Evolutionary conservation across 2,329 filamentous ascomycete species (phyloP), one percentile per base, ranked within the genome.

Genomic region (Tolypocladium ophioglossoides): DNA sequence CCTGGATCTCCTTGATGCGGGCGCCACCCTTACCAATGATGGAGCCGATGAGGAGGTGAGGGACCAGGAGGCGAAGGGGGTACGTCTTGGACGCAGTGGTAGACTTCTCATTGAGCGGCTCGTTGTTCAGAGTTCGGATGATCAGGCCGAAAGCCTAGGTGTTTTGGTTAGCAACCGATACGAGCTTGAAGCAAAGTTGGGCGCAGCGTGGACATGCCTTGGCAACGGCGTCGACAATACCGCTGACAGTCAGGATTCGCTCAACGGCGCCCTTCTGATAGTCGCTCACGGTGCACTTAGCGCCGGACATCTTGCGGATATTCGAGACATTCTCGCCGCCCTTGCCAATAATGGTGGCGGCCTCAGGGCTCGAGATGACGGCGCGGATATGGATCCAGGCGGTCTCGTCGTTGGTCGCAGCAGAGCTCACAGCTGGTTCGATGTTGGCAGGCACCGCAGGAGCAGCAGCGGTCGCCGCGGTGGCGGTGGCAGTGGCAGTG

Each of bases 261-360:
- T 99, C 94, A 37, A 97, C 91, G 54, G 94, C 94, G 61, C 94
- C 94, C 67, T 95, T 90, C 63, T 95, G 89, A 67, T 97, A 99
- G 73, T 99, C 94, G 75, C 91, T 96, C 63, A 99, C 94, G 50
- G 94, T 99, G 77, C 94, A 99, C 75, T 97, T 97, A 61, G 94
- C 94, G 64, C 91, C 91, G 52, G 94, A 96, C 74, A 96, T 80
- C 69, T 89, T 90, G 62, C 94, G 85, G 67, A 99, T 97, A 74
- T 95, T 90, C 62, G 91, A 95, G 50, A 99, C 94, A 67, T 99
- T 99, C 78, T 99, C 94, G 68, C 94, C 94, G 59, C 91, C 92
- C 75, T 99, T 99, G 68, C 94, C 94, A 72, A 99, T 99, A 61
- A 96, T 90, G 50, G 94, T 99, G 40, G 94, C 94, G 62, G 94